phyloP scores from a whole-genome alignment of 129 eudicot genomes.

The Centaurea solstitialis region DNA sequence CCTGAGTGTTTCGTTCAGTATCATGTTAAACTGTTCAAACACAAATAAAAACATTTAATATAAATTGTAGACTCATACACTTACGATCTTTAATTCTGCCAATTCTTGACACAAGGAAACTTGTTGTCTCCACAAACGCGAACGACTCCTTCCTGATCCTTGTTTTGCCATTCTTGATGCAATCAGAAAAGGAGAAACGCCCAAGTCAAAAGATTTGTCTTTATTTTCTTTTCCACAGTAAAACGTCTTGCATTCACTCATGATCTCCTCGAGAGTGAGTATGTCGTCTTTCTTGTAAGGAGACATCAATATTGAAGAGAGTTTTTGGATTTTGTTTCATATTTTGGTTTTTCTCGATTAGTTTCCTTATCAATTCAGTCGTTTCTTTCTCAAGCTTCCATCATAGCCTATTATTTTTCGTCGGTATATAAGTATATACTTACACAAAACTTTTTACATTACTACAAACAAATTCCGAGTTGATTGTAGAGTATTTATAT shows the following conservation, averaged over 20 bases:
- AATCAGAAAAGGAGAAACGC: slow-evolving; percentile 43
- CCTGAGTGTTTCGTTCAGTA: slow-evolving; percentile 45
- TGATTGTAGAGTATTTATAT: no score
- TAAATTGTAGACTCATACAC: background rate
- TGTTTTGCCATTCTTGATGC: slow-evolving; percentile 60
- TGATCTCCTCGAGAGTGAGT: slow-evolving; percentile 38
- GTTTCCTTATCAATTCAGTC: slow-evolving; percentile 40
- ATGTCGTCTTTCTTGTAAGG: slow-evolving; percentile 46
- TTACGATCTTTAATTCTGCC: slow-evolving; percentile 43
- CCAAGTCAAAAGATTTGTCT: slow-evolving; percentile 59
- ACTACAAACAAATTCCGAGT: background rate
- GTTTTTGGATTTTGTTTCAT: slow-evolving; percentile 36
- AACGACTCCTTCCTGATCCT: slow-evolving; percentile 42
- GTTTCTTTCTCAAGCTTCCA: slow-evolving; percentile 76
- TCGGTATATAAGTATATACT: slow-evolving; percentile 88
- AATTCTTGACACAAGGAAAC: slow-evolving; percentile 35
- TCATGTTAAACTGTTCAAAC: slow-evolving; percentile 33
- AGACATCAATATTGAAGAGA: slow-evolving; percentile 53
- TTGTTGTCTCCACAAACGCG: slow-evolving; percentile 27
- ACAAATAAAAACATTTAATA: background rate
- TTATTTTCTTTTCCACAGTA: slow-evolving; percentile 61
- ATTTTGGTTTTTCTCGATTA: slow-evolving; percentile 41
- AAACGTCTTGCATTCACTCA: slow-evolving; percentile 58
- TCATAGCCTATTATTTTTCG: slow-evolving; percentile 65
- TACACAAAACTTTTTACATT: slow-evolving; percentile 20